phyloP scores from a whole-genome alignment of 129 eudicot species.

The Chrysanthemum makinoi region DNA sequence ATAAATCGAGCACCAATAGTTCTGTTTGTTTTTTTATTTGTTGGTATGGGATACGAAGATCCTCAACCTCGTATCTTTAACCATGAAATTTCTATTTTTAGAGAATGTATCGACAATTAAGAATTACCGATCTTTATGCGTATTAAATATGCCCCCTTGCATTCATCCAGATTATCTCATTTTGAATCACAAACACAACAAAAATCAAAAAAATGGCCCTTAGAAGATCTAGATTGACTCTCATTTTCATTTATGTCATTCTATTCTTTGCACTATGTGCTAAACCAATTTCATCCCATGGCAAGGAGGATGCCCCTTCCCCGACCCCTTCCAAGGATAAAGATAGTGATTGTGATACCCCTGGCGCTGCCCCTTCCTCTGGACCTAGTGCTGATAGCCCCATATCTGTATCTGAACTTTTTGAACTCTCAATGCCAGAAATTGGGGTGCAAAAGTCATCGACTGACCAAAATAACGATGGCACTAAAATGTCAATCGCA shows the following conservation, averaged over 20 bases:
- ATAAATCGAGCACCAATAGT: conserved; percentile 8
- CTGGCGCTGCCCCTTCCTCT: not conserved
- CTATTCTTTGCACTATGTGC: conserved; percentile 15
- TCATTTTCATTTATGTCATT: conserved; percentile 5
- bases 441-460: conserved; percentile 9
- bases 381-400: conserved; percentile 1
- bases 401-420: conserved; percentile 11
- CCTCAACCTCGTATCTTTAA: conserved; percentile 13
- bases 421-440: conserved; percentile 23
- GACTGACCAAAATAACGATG: not conserved
- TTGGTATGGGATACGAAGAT: conserved; percentile 6
- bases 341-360: not conserved
- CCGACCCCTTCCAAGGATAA: not conserved
- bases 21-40: not conserved
- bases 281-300: conserved; percentile 6
- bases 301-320: not conserved
- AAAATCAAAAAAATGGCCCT: conserved; percentile 23
- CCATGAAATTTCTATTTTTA: conserved; percentile 2
- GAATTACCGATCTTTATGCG: conserved; percentile 2
- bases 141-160: not conserved
- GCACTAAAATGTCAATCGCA: no score
- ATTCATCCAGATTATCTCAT: not conserved
- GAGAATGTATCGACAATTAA: conserved; percentile 17
- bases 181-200: conserved; percentile 8
- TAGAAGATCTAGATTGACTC: conserved; percentile 1